Base-by-base conservation (phyloP, 2,329 filamentous ascomycete genomes). In the Neofusicoccum kwambonambiense region DNA sequence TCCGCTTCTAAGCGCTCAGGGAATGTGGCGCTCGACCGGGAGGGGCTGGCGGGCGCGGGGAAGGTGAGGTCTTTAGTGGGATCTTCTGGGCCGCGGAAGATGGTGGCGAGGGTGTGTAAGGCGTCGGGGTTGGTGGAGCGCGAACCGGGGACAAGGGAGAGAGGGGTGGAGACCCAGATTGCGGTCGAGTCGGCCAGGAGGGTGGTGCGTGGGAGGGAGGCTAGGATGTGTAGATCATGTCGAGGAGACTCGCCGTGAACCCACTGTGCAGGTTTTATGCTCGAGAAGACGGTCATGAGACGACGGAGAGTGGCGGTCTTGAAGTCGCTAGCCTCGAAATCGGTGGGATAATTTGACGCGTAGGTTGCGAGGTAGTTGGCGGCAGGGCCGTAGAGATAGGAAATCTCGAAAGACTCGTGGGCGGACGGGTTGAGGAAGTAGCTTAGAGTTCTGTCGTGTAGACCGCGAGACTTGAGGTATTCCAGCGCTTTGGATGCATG, bases 361-460 rank as follows among this genome's bases (percentile, higher is more conserved):
- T 87, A 88, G 64, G 81, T 81, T 41, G 84, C 80, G 51, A 88
- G 78, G 71, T 88, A 88, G 54, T 83, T 80, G 68, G 85, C 85
- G 19, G 85, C 80, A 3, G 83, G 81, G 5, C 81, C 81, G 67
- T 82, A 82, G 9, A 88, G 75, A 69, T 86, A 87, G 27, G 79
- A 79, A 8, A 81, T 72, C 67, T 86, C 84, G 37, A 86, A 70
- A 2, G 83, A 74, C 62, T 85, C 83, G 37, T 80, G 72, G 9
- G 78, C 79, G 4, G 79, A 78, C 3, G 81, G 81, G 44, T 87
- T 80, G 19, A 87, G 73, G 68, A 83, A 86, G 62, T 81, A 82
- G 9, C 79, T 78, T 37, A 85, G 72, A 2, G 84, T 77, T 17
- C 78, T 76, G 12, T 77, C 74, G 70, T 88, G 86, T 4, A 87